Evolutionary conservation across 345 rosid species (phyloP).

Genomic region (Salix arbutifolia): DNA sequence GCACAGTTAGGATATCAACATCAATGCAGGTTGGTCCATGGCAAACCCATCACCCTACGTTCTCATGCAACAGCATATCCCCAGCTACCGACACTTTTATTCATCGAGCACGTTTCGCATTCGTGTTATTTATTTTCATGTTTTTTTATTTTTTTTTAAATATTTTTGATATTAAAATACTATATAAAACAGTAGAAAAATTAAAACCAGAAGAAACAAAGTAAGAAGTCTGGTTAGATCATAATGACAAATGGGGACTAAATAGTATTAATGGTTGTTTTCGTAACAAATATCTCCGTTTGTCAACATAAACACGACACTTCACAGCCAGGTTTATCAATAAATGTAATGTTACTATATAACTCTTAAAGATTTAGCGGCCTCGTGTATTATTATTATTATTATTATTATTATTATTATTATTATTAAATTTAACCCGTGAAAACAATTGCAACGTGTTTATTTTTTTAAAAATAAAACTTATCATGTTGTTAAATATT

Average conservation of each 20-base stretch:
- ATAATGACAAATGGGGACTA: no score
- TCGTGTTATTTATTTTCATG: background rate
- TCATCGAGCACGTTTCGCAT: background rate
- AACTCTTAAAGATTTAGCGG: background rate
- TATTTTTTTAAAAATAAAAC: background rate
- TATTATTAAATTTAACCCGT: no score
- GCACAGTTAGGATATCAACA: constrained; percentile 26
- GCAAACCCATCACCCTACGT: background rate
- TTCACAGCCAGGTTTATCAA: background rate
- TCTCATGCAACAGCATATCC: constrained; percentile 7
- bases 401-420: no score
- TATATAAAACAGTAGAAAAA: no score
- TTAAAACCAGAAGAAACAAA: no score
- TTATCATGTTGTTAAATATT: background rate
- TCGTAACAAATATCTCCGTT: background rate
- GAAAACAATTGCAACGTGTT: background rate
- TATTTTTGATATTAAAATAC: no score
- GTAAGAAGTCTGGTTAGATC: no score
- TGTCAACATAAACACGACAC: background rate
- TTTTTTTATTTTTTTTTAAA: background rate
- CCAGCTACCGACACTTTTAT: constrained; percentile 13
- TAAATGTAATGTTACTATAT: background rate
- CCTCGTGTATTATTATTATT: no score
- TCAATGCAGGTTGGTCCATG: constrained; percentile 20
- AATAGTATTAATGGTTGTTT: background rate